These are phyloP conservation scores for Sporothrix protearum DNA, from an alignment of 2,329 filamentous ascomycete species.

Conservation along the genomic window DNA sequence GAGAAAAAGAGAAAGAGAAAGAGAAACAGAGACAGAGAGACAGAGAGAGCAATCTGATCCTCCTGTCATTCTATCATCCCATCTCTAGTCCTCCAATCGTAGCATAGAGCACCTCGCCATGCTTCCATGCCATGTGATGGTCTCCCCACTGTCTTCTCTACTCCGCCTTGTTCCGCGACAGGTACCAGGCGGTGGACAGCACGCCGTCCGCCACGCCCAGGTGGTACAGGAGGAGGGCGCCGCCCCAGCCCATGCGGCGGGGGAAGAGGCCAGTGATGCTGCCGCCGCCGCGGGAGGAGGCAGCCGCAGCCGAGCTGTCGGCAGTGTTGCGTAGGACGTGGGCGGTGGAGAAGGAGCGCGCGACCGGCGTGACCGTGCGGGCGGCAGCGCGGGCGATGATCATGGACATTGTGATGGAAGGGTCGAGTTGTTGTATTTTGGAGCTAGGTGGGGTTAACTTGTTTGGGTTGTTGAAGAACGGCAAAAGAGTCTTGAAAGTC, in stretches of 20 bases:
- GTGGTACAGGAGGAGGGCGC: background rate
- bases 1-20: background rate
- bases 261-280: background rate
- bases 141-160: background rate
- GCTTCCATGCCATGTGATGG: background rate
- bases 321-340: background rate
- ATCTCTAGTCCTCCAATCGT: too few relatives aligned
- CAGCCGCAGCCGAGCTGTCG: background rate
- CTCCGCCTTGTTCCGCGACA: background rate
- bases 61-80: too few relatives aligned
- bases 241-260: background rate
- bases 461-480: background rate
- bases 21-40: background rate
- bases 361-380: background rate
- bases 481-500: too few relatives aligned
- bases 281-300: constrained; percentile 1
- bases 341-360: background rate
- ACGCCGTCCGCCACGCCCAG: background rate
- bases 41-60: background rate
- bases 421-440: too few relatives aligned
- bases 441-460: background rate
- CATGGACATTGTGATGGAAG: background rate
- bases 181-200: background rate
- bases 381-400: background rate
- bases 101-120: too few relatives aligned